Base-by-base conservation (phyloP, 495 filamentous ascomycete species). In the Choiromyces venosus region DNA sequence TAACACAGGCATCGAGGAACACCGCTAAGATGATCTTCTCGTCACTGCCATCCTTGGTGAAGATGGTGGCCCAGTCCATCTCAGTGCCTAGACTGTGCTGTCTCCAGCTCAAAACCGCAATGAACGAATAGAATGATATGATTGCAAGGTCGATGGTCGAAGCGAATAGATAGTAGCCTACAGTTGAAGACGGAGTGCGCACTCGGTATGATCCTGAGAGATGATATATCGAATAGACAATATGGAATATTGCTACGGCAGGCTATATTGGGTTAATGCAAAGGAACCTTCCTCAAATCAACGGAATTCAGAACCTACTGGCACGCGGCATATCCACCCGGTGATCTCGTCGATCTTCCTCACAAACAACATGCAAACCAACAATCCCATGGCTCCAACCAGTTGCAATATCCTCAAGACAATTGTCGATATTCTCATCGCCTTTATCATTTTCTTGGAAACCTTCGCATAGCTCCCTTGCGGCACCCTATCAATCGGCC, bases 81-180 rank as follows among this genome's bases (percentile, higher is more conserved):
- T 69, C 68, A 25, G 37, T 56, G 7, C 25, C 68, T 25, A 70
- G 73, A 1, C 64, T 67, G 36, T 70, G 66, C 44, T 79, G 78
- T 5, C 46, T 29, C 67, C 74, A 79, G 61, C 66, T 73, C 4
- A 79, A 68, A 10, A 79, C 68, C 7, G 56, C 73, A 19, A 71
- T 79, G 39, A 79, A 79, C 9, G 77, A 38, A 42, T 79, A 79
- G 46, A 79, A 79, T 0, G 56, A 76, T 10, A 79, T 61, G 33
- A 76, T 69, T 1, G 77, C 78, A 29, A 79, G 52, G 61, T 79
- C 78, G 33, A 79, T 25, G 7, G 73, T 64, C 37, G 68, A 67
- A 8, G 77, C 67, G 35, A 79, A 78, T 29, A 79, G 69, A 35
- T 73, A 73, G 65, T 79, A 79, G 65, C 65, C 74, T 21, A 79